Evolutionary conservation across 176 grass and related monocot species (phyloP), one percentile per base, ranked within the genome.

Genomic region (Otatea glauca): DNA sequence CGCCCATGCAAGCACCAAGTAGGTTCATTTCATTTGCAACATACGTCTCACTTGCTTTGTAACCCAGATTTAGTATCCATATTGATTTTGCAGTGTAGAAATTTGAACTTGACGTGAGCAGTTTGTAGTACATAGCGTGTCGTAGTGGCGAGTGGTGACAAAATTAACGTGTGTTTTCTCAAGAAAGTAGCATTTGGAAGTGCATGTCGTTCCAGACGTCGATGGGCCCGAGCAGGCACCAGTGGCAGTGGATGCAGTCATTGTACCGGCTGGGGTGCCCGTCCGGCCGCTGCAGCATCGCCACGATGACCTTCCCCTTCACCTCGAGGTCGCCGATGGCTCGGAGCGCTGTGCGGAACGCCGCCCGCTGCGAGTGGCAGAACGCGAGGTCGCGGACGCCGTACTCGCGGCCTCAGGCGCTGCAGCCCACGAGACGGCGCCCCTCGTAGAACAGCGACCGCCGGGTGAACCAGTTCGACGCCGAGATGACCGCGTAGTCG

Each of bases 241-340:
- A 94, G 21, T 94, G 92, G 32, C 92, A 94, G 21, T 94, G 92
- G 32, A 94, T 91, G 72, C 92, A 92, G 74, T 94, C 92, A 54
- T 94, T 94, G 84, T 88, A 83, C 49, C 35, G 35, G 35, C 35
- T 37, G 35, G 35, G 35, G 35, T 37, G 35, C 35, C 35, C 35
- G 35, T 37, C 35, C 35, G 35, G 35, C 35, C 35, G 35, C 35
- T 37, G 29, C 29, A 29, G 29, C 29, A 29, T 29, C 29, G 29
- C 29, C 29, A 29, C 29, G 29, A 29, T 29, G 29, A 29, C 29
- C 29, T 29, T 29, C 29, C 29, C 29, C 29, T n/a, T n/a, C n/a
- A 86, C 82, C 0, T 0, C 0, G 1, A 70, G 79, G 2, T 71
- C 82, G 59, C 81, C 86, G 85, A 97, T 76, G 17, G 81, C 90